phyloP scores from a whole-genome alignment of 257 asterid genomes.

The Solanum verrucosum region DNA sequence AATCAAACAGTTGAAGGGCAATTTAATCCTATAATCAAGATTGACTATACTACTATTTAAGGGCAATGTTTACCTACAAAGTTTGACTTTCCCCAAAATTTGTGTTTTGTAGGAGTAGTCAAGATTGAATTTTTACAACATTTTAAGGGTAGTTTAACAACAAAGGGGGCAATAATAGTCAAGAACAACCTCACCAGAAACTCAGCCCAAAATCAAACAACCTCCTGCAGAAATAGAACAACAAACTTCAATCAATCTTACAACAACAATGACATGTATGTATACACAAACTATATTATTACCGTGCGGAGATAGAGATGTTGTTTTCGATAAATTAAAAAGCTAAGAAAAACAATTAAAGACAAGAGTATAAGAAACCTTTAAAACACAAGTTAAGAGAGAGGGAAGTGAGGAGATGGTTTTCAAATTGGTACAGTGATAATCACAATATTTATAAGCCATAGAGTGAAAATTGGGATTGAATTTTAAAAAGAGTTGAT shows the following conservation, averaged over 20 bases:
- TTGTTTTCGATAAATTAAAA: no score
- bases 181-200: not conserved
- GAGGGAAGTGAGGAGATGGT: not conserved
- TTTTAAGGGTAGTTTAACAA: not conserved
- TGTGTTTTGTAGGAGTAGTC: not conserved
- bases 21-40: not conserved
- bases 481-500: not conserved
- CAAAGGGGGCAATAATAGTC: not conserved
- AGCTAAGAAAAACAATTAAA: not conserved
- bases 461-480: not conserved
- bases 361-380: not conserved
- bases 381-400: not conserved
- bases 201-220: not conserved
- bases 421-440: not conserved
- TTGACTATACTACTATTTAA: not conserved
- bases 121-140: not conserved
- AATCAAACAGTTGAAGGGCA: not conserved
- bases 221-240: not conserved
- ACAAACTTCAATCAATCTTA: not conserved
- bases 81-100: not conserved
- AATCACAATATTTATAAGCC: no score
- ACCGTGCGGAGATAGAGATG: accelerated
- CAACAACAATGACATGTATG: not conserved
- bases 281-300: no score
- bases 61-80: not conserved